Conservation (phyloP, 1,139 yeast species). For the Taiozyma sp. region DNA sequence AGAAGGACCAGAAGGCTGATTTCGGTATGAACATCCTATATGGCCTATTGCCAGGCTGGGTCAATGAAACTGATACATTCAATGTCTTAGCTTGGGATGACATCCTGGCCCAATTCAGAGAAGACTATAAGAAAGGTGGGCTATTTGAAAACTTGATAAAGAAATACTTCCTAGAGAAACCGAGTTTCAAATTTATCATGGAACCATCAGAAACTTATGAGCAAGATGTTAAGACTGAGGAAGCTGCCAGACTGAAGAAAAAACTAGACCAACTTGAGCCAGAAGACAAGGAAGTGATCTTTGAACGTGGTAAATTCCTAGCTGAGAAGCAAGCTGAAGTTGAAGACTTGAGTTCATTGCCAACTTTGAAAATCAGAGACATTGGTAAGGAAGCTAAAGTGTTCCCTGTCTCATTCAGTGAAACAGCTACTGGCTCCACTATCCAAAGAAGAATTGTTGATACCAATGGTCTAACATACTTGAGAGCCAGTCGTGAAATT, state of each 20-base stretch:
- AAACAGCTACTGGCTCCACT: slow-evolving; percentile 22
- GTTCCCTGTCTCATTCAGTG: slow-evolving; percentile 29
- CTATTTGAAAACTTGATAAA: slow-evolving; percentile 56
- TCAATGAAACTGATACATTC: slow-evolving; percentile 71
- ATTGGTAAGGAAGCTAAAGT: slow-evolving; percentile 54
- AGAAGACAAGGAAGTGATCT: slow-evolving; percentile 53
- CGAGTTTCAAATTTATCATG: slow-evolving; percentile 72
- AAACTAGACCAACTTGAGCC: slow-evolving; percentile 43
- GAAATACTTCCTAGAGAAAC: slow-evolving; percentile 43
- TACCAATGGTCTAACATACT: slow-evolving; percentile 72
- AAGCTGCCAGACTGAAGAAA: slow-evolving; percentile 42
- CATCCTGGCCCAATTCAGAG: slow-evolving; percentile 51
- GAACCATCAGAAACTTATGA: slow-evolving; percentile 57
- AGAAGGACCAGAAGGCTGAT: slow-evolving; percentile 84
- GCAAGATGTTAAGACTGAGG: slow-evolving; percentile 45
- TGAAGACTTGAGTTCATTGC: slow-evolving; percentile 76
- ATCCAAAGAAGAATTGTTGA: slow-evolving; percentile 46
- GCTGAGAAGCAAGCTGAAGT: slow-evolving; percentile 57
- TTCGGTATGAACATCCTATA: slow-evolving; percentile 81
- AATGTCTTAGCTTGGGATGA: slow-evolving; percentile 60
- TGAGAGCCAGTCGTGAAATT: slow-evolving; percentile 53
- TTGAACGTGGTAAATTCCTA: slow-evolving; percentile 51
- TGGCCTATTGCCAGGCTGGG: slow-evolving; percentile 77
- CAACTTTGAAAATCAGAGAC: slow-evolving; percentile 67
- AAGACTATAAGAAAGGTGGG: slow-evolving; percentile 55